Conservation (phyloP, 257 asterid genomes). For the Solanum gandarillasii region DNA sequence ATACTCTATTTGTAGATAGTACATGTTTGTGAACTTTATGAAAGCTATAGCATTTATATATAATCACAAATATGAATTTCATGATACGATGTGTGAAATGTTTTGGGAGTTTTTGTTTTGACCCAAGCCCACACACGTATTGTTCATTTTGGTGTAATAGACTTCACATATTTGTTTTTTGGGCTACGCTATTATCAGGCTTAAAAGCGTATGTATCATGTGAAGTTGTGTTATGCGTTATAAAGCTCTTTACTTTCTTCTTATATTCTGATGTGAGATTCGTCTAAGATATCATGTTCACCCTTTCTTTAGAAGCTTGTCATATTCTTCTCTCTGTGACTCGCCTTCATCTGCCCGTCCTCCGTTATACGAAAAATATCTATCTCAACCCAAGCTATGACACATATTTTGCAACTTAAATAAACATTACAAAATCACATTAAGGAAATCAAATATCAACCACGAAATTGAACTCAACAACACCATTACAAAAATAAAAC, state of each 20-base stretch:
- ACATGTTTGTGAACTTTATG: not conserved
- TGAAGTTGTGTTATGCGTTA: too few relatives aligned
- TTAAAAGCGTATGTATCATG: not conserved
- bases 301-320: not conserved
- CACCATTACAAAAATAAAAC: not conserved
- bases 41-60: not conserved
- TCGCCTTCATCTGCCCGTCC: rapidly evolving
- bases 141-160: not conserved
- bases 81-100: too few relatives aligned
- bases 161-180: not conserved
- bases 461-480: not conserved
- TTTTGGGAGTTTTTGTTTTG: not conserved
- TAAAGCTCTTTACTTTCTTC: too few relatives aligned
- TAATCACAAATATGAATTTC: not conserved
- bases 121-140: not conserved
- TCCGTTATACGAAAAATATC: not conserved
- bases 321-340: too few relatives aligned
- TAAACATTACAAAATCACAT: not conserved
- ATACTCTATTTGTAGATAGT: not conserved
- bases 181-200: not conserved
- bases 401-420: not conserved
- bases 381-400: not conserved
- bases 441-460: not conserved
- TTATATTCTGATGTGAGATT: not conserved
- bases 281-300: not conserved